A percentile compares a stretch with the other conserved stretches of the same genome.
These are phyloP conservation scores for Dactylonectria macrodidyma DNA, from an alignment of 2,329 filamentous ascomycete genomes.

Conservation along the genomic window DNA sequence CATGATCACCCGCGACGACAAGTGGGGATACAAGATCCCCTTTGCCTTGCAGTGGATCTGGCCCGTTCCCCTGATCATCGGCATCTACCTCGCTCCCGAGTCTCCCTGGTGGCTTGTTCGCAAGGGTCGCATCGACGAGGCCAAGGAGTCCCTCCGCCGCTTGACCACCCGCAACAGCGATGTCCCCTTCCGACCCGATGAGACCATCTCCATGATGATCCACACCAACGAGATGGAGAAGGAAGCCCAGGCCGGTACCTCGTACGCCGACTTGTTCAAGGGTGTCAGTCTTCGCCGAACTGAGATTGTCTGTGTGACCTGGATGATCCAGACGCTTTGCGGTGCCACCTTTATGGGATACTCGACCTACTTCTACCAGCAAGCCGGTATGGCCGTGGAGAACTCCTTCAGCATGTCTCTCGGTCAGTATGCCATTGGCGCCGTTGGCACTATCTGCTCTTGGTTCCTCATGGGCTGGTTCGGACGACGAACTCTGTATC, in stretches of 20 bases:
- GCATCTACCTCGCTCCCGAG: constrained; percentile 62
- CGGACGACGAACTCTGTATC: constrained; percentile 62
- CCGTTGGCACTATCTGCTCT: constrained; percentile 61
- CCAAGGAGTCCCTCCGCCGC: constrained; percentile 55
- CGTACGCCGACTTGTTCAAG: constrained; percentile 64
- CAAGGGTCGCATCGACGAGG: constrained; percentile 56
- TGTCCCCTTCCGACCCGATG: constrained; percentile 55
- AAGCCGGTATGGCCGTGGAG: constrained; percentile 57
- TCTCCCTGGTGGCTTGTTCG: constrained; percentile 67
- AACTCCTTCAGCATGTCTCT: constrained; percentile 59
- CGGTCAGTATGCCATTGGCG: constrained; percentile 60
- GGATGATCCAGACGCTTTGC: constrained; percentile 58
- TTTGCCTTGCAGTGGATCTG: constrained; percentile 67
- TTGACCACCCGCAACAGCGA: constrained; percentile 57
- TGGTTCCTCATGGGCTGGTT: constrained; percentile 62
- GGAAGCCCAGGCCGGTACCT: constrained; percentile 55
- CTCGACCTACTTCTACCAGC: constrained; percentile 67
- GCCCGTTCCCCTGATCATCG: constrained; percentile 61
- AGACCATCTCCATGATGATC: constrained; percentile 65
- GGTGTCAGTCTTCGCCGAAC: constrained; percentile 62
- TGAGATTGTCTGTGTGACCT: constrained; percentile 62
- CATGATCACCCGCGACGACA: constrained; percentile 53
- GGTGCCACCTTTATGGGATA: constrained; percentile 68
- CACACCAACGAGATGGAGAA: constrained; percentile 66
- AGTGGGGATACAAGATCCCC: constrained; percentile 64